Evolutionary conservation across 1,284 basidiomycete species (phyloP).

Genomic region (Omphalotus olearius): DNA sequence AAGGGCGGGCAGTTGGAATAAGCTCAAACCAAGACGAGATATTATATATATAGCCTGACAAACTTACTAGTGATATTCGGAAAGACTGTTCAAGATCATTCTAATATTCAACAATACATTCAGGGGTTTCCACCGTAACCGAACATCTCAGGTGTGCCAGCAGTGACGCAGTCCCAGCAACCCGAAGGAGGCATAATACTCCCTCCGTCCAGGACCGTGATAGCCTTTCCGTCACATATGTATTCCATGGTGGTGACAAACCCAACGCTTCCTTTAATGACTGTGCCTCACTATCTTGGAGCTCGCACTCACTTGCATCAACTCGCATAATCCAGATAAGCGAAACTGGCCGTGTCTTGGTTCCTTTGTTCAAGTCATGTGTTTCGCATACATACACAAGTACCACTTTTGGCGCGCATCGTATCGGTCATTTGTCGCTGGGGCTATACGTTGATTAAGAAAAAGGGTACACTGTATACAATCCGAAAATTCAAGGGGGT

Average conservation of each 20-base stretch:
- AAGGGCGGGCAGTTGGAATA: background rate
- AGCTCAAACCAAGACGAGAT: background rate
- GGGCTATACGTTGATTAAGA: background rate
- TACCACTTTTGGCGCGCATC: too few species aligned
- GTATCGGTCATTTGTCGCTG: too few species aligned
- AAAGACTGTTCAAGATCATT: background rate
- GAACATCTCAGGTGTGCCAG: too few species aligned
- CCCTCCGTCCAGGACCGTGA: too few species aligned
- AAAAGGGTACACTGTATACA: background rate
- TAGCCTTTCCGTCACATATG: background rate
- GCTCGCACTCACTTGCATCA: background rate
- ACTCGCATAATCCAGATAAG: background rate
- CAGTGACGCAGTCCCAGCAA: background rate
- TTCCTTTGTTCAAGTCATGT: background rate
- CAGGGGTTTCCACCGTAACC: too few species aligned
- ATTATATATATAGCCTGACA: background rate
- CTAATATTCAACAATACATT: background rate
- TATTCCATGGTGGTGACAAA: too few species aligned
- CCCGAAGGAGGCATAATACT: background rate
- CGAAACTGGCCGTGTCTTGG: background rate
- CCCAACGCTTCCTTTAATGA: too few species aligned
- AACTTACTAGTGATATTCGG: background rate
- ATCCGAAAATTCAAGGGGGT: conserved; percentile 5
- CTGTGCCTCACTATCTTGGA: too few species aligned
- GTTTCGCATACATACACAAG: background rate